Percentiles rank a stretch among this genome's conserved stretches.
Evolutionary conservation across 2,329 filamentous ascomycete genomes (phyloP).

Genomic region (Stagonosporopsis chrysanthemi): DNA sequence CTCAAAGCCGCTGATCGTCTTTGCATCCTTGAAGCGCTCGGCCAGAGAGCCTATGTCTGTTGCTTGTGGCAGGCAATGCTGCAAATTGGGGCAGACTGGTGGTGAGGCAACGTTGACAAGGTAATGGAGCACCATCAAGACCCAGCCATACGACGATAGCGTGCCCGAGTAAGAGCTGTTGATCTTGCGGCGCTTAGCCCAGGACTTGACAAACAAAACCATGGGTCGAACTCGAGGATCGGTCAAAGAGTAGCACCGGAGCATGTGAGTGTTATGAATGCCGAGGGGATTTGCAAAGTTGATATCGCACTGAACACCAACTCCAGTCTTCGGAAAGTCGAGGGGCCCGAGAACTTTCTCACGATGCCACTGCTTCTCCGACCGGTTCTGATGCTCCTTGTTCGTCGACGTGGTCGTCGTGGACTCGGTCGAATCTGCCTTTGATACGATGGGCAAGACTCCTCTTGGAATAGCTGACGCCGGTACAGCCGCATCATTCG

Average conservation of each 20-base stretch:
- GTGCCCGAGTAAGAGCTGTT: constrained; percentile 88
- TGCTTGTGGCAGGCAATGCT: constrained; percentile 57
- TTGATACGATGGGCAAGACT: constrained; percentile 40
- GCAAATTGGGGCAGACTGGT: constrained; percentile 85
- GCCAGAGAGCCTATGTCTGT: constrained; percentile 33
- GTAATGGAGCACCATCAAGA: constrained; percentile 91
- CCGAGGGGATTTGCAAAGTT: constrained; percentile 88
- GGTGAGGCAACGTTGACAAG: constrained; percentile 82
- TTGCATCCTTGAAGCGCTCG: constrained; percentile 50
- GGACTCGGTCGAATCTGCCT: constrained; percentile 2
- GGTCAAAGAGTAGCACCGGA: constrained; percentile 82
- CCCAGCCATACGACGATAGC: constrained; percentile 88
- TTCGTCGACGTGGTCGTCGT: background rate
- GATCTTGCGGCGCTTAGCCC: constrained; percentile 85
- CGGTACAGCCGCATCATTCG: background rate
- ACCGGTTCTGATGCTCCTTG: constrained; percentile 33
- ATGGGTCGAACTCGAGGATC: constrained; percentile 80
- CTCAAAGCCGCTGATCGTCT: constrained; percentile 68
- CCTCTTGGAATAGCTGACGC: constrained; percentile 9
- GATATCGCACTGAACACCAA: constrained; percentile 90
- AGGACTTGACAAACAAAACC: constrained; percentile 87
- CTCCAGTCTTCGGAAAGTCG: constrained; percentile 78
- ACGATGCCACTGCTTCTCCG: constrained; percentile 52
- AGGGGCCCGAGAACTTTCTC: constrained; percentile 62
- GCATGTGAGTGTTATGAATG: constrained; percentile 81